phyloP scores from a whole-genome alignment of 1,139 yeast species.

The Pichiaceae sp. region DNA sequence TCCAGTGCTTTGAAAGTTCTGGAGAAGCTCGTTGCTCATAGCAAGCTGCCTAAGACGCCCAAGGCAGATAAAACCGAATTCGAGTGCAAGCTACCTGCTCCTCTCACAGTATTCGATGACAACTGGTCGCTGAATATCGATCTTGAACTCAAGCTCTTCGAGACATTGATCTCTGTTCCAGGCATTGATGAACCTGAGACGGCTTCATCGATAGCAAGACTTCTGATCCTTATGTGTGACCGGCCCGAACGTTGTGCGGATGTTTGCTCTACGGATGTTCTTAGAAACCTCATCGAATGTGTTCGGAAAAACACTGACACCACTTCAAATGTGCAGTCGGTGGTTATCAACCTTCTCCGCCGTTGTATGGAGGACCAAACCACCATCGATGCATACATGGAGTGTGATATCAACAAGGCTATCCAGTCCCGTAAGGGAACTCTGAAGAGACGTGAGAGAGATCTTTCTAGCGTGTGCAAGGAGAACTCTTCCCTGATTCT shows the following conservation, averaged over 20 bases:
- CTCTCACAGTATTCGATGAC: constrained; percentile 16
- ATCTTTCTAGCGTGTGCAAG: constrained; percentile 43
- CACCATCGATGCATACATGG: constrained; percentile 41
- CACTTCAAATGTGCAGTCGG: constrained; percentile 22
- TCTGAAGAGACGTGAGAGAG: constrained; percentile 21
- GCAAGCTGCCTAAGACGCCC: constrained; percentile 32
- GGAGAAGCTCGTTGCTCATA: constrained; percentile 39
- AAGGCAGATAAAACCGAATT: constrained; percentile 19
- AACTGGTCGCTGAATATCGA: constrained; percentile 27
- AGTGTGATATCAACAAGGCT: constrained; percentile 35
- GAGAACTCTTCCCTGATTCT: constrained; percentile 50
- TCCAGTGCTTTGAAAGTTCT: constrained; percentile 40
- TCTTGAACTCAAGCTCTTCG: constrained; percentile 32
- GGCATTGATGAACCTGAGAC: constrained; percentile 35
- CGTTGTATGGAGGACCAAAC: constrained; percentile 60
- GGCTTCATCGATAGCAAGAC: constrained; percentile 42
- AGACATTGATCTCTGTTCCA: constrained; percentile 31
- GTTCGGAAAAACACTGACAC: constrained; percentile 21
- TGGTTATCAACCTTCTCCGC: constrained; percentile 46
- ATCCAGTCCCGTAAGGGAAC: not conserved
- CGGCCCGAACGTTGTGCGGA: constrained; percentile 30
- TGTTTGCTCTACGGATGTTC: constrained; percentile 36
- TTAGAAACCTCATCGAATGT: constrained; percentile 23
- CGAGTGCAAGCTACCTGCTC: constrained; percentile 7
- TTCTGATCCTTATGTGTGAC: constrained; percentile 46